Evolutionary conservation across 805 yeast genomes (phyloP), one percentile per base, ranked within the genome.

Genomic region (Myxozyma kluyveri): DNA sequence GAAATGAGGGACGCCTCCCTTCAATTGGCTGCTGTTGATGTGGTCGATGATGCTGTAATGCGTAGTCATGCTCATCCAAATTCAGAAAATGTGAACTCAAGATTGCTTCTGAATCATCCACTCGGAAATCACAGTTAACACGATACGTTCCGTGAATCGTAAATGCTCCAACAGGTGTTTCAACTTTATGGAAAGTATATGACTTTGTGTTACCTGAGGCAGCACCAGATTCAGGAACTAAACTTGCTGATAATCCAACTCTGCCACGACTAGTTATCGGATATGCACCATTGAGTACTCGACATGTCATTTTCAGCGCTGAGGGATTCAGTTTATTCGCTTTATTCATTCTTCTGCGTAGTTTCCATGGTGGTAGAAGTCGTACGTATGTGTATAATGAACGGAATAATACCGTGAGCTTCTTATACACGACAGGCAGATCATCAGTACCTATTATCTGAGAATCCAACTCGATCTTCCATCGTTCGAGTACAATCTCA

Each of bases 401-500:
- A 41, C 97, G 80, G 60, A 93, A 81, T 27, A 86, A 69, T 0
- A 89, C 72, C 22, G 87, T 79, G 27, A 90, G 78, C 60, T 84
- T 85, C 61, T 86, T 88, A 69, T 86, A 85, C 6, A 86, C 77
- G 39, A 76, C 68, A 0, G 89, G 86, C 14, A 85, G 73, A 47
- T 86, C 93, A 21, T 63, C 61, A 10, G 66, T 67, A 38, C 70
- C 71, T 23, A 14, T 17, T 19, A 33, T 33, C 19, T 41, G 43
- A 17, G 78, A 69, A 62, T 85, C 90, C 54, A 90, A 78, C 66
- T 90, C 96, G 31, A 93, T 71, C 22, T 88, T 74, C 99, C 99
- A 93, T 53, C 99, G 76, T 65, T 93, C 99, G 51, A 93, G 70
- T 1, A 93, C 96, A n/a, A 93, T 79, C 67, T 91, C 98, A 17